These are phyloP conservation scores for Hymenoscyphus infarciens DNA, from an alignment of 2,329 filamentous ascomycete genomes.

Conservation along the genomic window DNA sequence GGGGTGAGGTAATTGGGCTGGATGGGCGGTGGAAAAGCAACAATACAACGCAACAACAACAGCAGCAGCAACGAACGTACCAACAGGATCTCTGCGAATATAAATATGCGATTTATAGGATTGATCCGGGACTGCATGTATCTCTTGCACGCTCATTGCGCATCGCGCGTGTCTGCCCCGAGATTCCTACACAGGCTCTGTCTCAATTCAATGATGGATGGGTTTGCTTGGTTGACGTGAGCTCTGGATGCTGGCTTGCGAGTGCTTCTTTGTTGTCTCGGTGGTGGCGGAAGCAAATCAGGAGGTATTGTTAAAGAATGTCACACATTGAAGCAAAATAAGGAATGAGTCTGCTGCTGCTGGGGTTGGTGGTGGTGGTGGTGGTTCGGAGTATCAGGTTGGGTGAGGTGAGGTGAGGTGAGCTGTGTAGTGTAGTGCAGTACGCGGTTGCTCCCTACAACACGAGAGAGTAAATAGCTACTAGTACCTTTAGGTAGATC, in stretches of 20 bases:
- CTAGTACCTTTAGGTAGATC: too few relatives aligned
- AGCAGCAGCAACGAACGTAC: slow-evolving; percentile 5
- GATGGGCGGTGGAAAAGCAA: neutral
- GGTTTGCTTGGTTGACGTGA: neutral
- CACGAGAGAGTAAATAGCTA: too few relatives aligned
- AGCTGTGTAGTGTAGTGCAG: too few relatives aligned
- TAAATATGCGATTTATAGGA: slow-evolving; percentile 1
- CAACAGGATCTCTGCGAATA: slow-evolving; percentile 1
- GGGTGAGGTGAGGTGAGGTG: neutral
- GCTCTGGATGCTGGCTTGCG: neutral
- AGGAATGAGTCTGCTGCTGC: neutral
- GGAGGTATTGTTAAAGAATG: neutral
- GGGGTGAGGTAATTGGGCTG: neutral
- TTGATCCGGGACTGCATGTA: neutral
- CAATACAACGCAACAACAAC: neutral
- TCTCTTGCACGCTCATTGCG: slow-evolving; percentile 4
- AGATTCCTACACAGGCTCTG: neutral
- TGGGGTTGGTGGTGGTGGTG: neutral
- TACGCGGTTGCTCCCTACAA: neutral
- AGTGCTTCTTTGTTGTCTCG: neutral
- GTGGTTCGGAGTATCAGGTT: neutral
- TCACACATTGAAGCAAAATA: neutral
- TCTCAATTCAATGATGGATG: neutral
- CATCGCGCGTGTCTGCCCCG: slow-evolving; percentile 5
- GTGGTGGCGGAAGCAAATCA: neutral